Evolutionary conservation across 352 stramenopile genomes (phyloP).

Genomic region (Pythium rhizo-oryzae): DNA sequence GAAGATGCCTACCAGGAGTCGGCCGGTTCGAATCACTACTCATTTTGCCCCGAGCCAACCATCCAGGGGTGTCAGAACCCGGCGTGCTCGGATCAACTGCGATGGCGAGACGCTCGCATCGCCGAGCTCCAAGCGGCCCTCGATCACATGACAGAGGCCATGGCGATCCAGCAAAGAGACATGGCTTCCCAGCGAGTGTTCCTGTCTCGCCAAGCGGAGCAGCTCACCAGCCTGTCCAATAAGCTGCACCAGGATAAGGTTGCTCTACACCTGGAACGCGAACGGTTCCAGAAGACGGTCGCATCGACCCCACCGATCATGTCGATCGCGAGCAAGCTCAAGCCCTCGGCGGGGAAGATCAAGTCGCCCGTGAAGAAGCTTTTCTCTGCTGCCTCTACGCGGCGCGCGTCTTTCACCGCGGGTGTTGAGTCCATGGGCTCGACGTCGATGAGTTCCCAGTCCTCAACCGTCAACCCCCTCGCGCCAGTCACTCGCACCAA

Average conservation of each 20-base stretch:
- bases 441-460: too few species aligned
- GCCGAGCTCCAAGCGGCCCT: conserved; percentile 39
- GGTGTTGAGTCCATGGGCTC: too few species aligned
- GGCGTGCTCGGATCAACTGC: conserved; percentile 31
- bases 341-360: conserved; percentile 10
- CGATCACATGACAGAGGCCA: conserved; percentile 43
- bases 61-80: conserved; percentile 23
- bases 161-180: conserved; percentile 47
- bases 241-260: conserved; percentile 41
- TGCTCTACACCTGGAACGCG: conserved; percentile 33
- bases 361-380: conserved; percentile 26
- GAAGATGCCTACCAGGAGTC: conserved; percentile 12
- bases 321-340: conserved; percentile 9
- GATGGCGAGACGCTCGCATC: conserved; percentile 40
- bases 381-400: conserved; percentile 7
- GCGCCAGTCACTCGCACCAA: neutral
- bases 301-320: conserved; percentile 3
- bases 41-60: conserved; percentile 16
- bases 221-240: conserved; percentile 38
- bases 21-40: neutral
- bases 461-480: neutral
- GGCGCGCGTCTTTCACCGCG: conserved; percentile 17
- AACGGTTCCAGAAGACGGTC: conserved; percentile 24
- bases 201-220: conserved; percentile 37
- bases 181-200: conserved; percentile 38